Evolutionary conservation across 2,329 filamentous ascomycete genomes (phyloP), one percentile per base, ranked within the genome.

Genomic region (Lomentospora prolificans): DNA sequence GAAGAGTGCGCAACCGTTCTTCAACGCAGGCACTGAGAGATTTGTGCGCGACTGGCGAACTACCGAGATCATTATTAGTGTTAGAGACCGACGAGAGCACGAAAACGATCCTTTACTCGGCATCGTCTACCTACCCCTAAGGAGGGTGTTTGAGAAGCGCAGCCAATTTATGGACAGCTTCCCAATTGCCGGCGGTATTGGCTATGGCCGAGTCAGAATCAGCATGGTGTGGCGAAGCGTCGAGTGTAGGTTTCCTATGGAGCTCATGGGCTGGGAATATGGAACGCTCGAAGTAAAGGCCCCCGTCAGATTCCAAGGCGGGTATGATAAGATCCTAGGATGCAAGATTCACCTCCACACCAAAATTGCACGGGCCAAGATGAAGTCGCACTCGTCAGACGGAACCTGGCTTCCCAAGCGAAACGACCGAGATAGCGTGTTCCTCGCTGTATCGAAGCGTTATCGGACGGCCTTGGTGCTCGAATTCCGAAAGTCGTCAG

Each of bases 51-150:
- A 99, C 66, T 99, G 94, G 94, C 81, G 90, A 60, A 94, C 89
- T 17, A 80, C 82, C 50, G 87, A 96, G 57, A 79, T 95, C 55
- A 96, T 91, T 0, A 78, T 97, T 52, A 88, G 89, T 1, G 90
- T 96, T 14, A 86, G 94, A 25, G 92, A 97, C 66, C 84, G 87
- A 9, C 84, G 92, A 31, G 89, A 96, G 69, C 81, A 92, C 55
- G 86, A 99, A 70, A 92, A 97, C 63, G 94, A 97, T 61, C 92
- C 94, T 0, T 90, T 99, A 58, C 82, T 97, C 30, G 94, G 94
- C 41, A 87, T 97, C 3, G 87, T 97, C 1, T 90, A 91, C 1
- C 74, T 99, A 58, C 94, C 90, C 67, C 70, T 97, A 0, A 88
- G 89, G 0, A 90, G 96, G 52, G 79, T 96, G n/a, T 75, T 99